These are phyloP conservation scores for Kodamaea neixiangensis DNA, from an alignment of 805 yeast species.

Conservation along the genomic window DNA sequence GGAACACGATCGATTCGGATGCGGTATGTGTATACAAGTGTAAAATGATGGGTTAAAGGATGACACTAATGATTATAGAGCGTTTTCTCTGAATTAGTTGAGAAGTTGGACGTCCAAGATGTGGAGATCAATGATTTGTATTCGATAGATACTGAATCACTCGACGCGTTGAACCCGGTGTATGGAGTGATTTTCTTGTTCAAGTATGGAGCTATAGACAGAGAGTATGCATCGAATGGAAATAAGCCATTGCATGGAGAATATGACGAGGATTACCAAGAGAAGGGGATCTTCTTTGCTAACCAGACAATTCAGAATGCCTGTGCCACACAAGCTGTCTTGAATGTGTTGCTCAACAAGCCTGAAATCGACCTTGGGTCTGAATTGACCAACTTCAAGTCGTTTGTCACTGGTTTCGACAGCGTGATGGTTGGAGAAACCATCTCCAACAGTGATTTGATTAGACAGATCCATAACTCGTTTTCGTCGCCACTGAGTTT, in stretches of 20 bases:
- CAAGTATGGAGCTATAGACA: slow-evolving; percentile 52
- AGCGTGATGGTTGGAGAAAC: slow-evolving; percentile 61
- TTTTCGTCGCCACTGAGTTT: slow-evolving; percentile 60
- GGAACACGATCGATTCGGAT: slow-evolving; percentile 70
- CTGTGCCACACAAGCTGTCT: slow-evolving; percentile 73
- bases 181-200: slow-evolving; percentile 65
- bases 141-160: slow-evolving; percentile 48
- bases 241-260: slow-evolving; percentile 46
- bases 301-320: slow-evolving; percentile 66
- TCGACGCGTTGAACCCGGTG: slow-evolving; percentile 41
- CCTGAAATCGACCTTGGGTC: slow-evolving; percentile 47
- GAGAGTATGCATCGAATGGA: slow-evolving; percentile 26
- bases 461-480: slow-evolving; percentile 60
- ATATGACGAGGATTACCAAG: slow-evolving; percentile 37
- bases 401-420: slow-evolving; percentile 55
- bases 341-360: slow-evolving; percentile 54
- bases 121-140: slow-evolving; percentile 61
- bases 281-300: slow-evolving; percentile 55
- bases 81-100: slow-evolving; percentile 64
- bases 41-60: not conserved
- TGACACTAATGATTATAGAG: slow-evolving; percentile 34
- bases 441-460: slow-evolving; percentile 56
- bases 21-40: slow-evolving; percentile 39
- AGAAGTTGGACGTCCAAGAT: slow-evolving; percentile 50
- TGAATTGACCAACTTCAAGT: slow-evolving; percentile 47